phyloP scores from a whole-genome alignment of 2,329 filamentous ascomycete species.

The Neonectria coccinea region DNA sequence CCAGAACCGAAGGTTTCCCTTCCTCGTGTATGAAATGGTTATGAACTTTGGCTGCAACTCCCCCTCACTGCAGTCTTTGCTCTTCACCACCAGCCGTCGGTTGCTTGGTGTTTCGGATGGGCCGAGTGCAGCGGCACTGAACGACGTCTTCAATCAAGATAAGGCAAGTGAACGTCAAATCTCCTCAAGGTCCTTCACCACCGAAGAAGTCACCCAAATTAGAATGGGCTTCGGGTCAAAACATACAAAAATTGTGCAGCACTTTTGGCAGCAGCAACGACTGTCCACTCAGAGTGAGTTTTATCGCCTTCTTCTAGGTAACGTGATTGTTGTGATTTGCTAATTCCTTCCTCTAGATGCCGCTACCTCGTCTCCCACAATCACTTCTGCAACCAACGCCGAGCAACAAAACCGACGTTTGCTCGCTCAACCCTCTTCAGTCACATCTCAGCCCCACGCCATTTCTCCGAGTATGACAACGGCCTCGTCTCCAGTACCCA shows the following conservation, averaged over 20 bases:
- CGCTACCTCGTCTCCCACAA: constrained; percentile 30
- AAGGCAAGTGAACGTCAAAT: constrained; percentile 37
- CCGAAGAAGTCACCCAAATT: constrained; percentile 24
- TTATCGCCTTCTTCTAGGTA: background rate
- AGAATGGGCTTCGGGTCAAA: constrained; percentile 24
- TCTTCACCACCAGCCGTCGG: constrained; percentile 49
- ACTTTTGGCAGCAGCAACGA: constrained; percentile 14
- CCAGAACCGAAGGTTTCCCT: constrained; percentile 42
- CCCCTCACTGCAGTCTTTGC: constrained; percentile 36
- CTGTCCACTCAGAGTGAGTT: constrained; percentile 31
- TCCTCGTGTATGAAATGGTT: constrained; percentile 45
- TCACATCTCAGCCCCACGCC: constrained; percentile 20
- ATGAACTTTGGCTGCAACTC: constrained; percentile 44
- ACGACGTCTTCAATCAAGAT: constrained; percentile 43
- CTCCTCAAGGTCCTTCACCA: constrained; percentile 9
- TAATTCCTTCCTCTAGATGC: constrained; percentile 31
- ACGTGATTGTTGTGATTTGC: constrained; percentile 8
- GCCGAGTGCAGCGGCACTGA: constrained; percentile 31
- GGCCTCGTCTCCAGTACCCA: constrained; percentile 16
- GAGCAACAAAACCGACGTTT: constrained; percentile 27
- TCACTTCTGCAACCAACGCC: constrained; percentile 9
- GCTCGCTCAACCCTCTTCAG: constrained; percentile 19
- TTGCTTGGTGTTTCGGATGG: constrained; percentile 42
- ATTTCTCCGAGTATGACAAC: constrained; percentile 11
- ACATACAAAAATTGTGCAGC: constrained; percentile 28